phyloP scores from a whole-genome alignment of 2,329 filamentous ascomycete genomes.

The Colletotrichum shisoi region DNA sequence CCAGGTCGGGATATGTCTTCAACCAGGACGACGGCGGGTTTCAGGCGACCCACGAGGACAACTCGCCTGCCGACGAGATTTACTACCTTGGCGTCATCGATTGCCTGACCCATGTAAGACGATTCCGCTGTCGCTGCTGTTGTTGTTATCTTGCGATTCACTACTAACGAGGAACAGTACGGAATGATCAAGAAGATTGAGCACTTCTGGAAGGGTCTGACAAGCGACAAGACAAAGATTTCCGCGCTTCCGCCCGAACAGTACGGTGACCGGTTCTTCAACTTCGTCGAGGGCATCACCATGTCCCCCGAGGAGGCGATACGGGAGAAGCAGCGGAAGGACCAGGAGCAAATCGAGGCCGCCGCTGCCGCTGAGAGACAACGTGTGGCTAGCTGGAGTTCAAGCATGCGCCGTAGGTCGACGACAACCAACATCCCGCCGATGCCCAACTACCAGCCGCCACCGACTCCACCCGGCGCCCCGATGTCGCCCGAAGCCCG shows the following conservation, averaged over 20 bases:
- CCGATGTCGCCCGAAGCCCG: slow-evolving; percentile 50
- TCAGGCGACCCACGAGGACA: slow-evolving; percentile 89
- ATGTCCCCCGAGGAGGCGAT: slow-evolving; percentile 87
- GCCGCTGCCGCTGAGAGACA: slow-evolving; percentile 49
- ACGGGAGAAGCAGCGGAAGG: slow-evolving; percentile 67
- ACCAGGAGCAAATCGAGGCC: slow-evolving; percentile 64
- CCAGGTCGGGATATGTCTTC: slow-evolving; percentile 77
- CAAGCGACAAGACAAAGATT: slow-evolving; percentile 82
- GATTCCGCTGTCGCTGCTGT: not conserved
- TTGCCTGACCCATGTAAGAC: slow-evolving; percentile 91
- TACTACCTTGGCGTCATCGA: slow-evolving; percentile 99
- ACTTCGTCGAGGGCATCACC: slow-evolving; percentile 89
- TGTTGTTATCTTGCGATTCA: not conserved
- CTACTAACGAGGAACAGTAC: slow-evolving; percentile 66
- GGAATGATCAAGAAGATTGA: slow-evolving; percentile 93
- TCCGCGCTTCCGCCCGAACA: slow-evolving; percentile 88
- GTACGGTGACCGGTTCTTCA: slow-evolving; percentile 92
- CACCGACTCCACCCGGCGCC: slow-evolving; percentile 50
- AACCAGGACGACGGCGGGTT: slow-evolving; percentile 95
- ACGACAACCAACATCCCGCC: slow-evolving; percentile 50
- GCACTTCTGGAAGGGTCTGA: slow-evolving; percentile 95
- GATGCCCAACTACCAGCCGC: slow-evolving; percentile 57
- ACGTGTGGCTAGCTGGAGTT: slow-evolving; percentile 51
- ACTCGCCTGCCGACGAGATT: slow-evolving; percentile 84
- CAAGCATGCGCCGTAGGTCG: slow-evolving; percentile 47